Evolutionary conservation across 2,329 filamentous ascomycete species (phyloP).

Genomic region (Geosmithia putterillii): DNA sequence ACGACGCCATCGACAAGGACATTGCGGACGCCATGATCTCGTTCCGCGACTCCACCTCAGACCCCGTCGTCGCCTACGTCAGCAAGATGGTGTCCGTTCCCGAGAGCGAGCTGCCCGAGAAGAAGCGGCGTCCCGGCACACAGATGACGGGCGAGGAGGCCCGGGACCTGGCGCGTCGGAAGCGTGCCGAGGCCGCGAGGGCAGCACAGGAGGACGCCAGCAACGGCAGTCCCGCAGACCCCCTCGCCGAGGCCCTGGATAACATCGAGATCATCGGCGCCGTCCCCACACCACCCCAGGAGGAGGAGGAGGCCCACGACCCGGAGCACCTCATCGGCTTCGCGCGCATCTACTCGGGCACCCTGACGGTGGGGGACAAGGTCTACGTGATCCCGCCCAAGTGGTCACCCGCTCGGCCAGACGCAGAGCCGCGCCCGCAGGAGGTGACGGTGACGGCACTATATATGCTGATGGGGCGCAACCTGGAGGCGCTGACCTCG

Average conservation of each 20-base stretch:
- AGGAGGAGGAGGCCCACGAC: slow-evolving; percentile 50
- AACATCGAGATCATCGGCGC: slow-evolving; percentile 44
- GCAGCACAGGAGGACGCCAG: slow-evolving; percentile 49
- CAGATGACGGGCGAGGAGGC: slow-evolving; percentile 83
- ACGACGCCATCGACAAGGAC: slow-evolving; percentile 52
- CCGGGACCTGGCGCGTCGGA: slow-evolving; percentile 72
- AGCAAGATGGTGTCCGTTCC: slow-evolving; percentile 98
- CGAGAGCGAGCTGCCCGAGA: slow-evolving; percentile 81
- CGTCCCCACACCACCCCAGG: slow-evolving; percentile 18
- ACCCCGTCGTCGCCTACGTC: slow-evolving; percentile 84
- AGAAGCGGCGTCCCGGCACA: slow-evolving; percentile 59
- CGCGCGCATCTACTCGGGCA: slow-evolving; percentile 85
- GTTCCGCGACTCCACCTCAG: slow-evolving; percentile 58
- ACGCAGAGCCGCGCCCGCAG: slow-evolving; percentile 59
- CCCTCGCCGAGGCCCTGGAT: slow-evolving; percentile 48
- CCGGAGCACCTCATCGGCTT: slow-evolving; percentile 90
- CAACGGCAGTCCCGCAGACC: slow-evolving; percentile 35
- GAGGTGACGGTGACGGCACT: slow-evolving; percentile 78
- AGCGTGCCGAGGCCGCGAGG: slow-evolving; percentile 76
- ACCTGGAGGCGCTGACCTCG: slow-evolving; percentile 66
- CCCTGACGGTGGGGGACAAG: slow-evolving; percentile 75
- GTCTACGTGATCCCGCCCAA: slow-evolving; percentile 90
- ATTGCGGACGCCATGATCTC: slow-evolving; percentile 72
- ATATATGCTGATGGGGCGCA: slow-evolving; percentile 92
- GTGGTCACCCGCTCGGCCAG: slow-evolving; percentile 70